phyloP scores from a whole-genome alignment of 345 rosid genomes.

The Eucalyptus cladocalyx region DNA sequence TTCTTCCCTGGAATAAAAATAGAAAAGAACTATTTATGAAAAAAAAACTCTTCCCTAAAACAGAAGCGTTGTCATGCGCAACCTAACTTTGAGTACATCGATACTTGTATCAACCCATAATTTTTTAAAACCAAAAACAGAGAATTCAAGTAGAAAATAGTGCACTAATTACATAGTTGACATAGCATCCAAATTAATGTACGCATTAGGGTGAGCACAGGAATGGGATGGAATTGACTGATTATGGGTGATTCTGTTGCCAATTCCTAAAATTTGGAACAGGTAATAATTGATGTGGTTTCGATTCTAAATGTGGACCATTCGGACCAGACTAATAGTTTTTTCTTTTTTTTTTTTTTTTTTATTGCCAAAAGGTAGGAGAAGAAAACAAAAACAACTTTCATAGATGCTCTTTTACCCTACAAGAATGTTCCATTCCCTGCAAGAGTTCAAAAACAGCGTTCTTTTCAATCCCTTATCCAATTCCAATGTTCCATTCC shows the following conservation, averaged over 20 bases:
- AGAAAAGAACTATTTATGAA: too few species aligned
- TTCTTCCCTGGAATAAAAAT: too few species aligned
- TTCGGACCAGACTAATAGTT: fast-evolving
- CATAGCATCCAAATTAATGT: not conserved
- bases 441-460: not conserved
- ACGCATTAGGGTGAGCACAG: not conserved
- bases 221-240: not conserved
- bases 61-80: too few species aligned
- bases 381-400: not conserved
- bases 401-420: not conserved
- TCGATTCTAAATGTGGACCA: not conserved
- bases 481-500: not conserved
- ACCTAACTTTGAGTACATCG: not conserved
- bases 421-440: not conserved
- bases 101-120: not conserved
- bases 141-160: not conserved
- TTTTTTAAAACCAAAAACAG: not conserved
- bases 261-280: not conserved
- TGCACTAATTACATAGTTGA: not conserved
- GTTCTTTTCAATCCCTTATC: not conserved
- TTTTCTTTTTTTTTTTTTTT: too few species aligned
- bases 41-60: too few species aligned
- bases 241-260: fast-evolving
- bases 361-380: not conserved
- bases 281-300: not conserved